These are phyloP conservation scores for Collybia mongolica DNA, from an alignment of 768 basidiomycete species.

Conservation along the genomic window DNA sequence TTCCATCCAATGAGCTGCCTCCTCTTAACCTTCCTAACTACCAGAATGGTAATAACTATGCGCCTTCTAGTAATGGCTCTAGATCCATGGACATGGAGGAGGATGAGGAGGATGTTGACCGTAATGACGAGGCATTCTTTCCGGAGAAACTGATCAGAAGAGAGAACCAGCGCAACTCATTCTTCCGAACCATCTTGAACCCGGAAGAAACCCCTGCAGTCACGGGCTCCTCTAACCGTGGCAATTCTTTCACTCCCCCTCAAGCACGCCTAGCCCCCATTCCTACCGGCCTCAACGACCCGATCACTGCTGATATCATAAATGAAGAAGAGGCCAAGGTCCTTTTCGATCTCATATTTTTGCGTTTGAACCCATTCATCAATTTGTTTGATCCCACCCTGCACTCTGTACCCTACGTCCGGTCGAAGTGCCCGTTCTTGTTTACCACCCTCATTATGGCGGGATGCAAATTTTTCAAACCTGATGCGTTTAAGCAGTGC, in stretches of 20 bases:
- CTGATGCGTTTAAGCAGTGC: conserved; percentile 63
- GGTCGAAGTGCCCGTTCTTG: conserved; percentile 76
- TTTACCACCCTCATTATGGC: conserved; percentile 86
- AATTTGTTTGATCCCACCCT: conserved; percentile 87
- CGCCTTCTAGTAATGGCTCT: conserved; percentile 33
- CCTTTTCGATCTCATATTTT: conserved; percentile 76
- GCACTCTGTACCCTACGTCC: conserved; percentile 79
- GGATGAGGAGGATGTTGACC: conserved; percentile 64
- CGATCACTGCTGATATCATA: conserved; percentile 69
- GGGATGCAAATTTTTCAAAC: conserved; percentile 80
- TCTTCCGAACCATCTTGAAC: conserved; percentile 83
- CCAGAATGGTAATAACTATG: conserved; percentile 30
- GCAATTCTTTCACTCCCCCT: conserved; percentile 38
- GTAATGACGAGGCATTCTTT: conserved; percentile 61
- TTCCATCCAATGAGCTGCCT: conserved; percentile 45
- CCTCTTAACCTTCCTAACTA: conserved; percentile 44
- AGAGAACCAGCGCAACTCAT: conserved; percentile 72
- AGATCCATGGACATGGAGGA: conserved; percentile 54
- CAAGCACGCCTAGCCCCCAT: conserved; percentile 35
- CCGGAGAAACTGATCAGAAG: conserved; percentile 73
- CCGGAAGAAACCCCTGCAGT: conserved; percentile 51
- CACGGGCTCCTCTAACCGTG: conserved; percentile 29
- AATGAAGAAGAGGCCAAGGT: conserved; percentile 67
- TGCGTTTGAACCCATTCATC: conserved; percentile 87
- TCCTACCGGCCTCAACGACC: conserved; percentile 52